Evolutionary conservation across 2,329 filamentous ascomycete genomes (phyloP).

Genomic region (Phyllosticta citriasiana): DNA sequence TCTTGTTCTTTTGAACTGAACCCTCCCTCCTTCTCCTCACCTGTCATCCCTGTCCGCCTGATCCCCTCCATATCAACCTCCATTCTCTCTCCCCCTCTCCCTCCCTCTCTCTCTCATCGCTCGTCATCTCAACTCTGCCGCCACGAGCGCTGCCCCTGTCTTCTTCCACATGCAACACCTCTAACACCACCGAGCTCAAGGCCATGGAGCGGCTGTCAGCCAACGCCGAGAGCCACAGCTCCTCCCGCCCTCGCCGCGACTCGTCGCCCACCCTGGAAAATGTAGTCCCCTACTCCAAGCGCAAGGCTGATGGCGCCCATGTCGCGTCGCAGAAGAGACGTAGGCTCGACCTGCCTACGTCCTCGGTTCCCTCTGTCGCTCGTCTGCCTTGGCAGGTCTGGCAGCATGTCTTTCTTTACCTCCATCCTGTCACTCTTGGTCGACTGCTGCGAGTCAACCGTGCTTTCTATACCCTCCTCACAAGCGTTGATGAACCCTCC

Average conservation of each 20-base stretch:
- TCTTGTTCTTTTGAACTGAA: neutral
- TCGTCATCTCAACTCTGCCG: neutral
- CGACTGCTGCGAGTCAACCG: slow-evolving; percentile 58
- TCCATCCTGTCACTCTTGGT: slow-evolving; percentile 53
- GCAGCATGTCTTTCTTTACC: slow-evolving; percentile 60
- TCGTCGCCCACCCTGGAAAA: neutral
- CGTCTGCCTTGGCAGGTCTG: slow-evolving; percentile 53
- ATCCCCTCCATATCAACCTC: neutral
- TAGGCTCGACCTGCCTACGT: slow-evolving; percentile 17
- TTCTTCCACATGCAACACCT: neutral
- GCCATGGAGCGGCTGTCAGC: slow-evolving; percentile 5
- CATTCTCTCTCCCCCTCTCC: neutral
- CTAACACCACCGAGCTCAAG: slow-evolving; percentile 3
- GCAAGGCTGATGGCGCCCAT: slow-evolving; percentile 23
- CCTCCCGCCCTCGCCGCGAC: slow-evolving; percentile 1
- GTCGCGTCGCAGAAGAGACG: slow-evolving; percentile 23
- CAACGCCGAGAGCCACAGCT: neutral
- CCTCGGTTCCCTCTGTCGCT: slow-evolving; percentile 20
- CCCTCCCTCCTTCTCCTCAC: neutral
- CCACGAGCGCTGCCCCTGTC: neutral
- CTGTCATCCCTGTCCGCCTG: neutral
- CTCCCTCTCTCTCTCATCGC: neutral
- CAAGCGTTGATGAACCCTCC: slow-evolving; percentile 25
- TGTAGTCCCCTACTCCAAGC: slow-evolving; percentile 16
- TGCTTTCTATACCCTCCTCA: slow-evolving; percentile 46